Conservation (phyloP, 2,329 filamentous ascomycete species). For the Thermoascus crustaceus region DNA sequence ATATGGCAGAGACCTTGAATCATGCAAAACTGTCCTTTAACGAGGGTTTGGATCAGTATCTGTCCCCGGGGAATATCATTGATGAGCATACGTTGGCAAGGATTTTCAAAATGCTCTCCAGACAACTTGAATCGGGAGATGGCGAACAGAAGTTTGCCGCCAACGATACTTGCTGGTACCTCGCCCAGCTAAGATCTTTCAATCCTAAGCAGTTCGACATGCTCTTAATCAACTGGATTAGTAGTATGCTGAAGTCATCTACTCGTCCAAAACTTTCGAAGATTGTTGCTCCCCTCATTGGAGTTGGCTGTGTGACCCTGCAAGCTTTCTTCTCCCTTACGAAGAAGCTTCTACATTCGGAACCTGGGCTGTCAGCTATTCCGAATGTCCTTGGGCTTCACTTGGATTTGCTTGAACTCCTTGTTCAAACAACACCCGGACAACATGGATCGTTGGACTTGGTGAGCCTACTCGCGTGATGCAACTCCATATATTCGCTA, state of each 20-base stretch:
- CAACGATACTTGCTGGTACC: slow-evolving; percentile 32
- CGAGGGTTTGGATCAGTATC: slow-evolving; percentile 39
- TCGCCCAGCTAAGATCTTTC: slow-evolving; percentile 37
- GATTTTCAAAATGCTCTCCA: slow-evolving; percentile 35
- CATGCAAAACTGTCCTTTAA: slow-evolving; percentile 33
- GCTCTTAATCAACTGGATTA: slow-evolving; percentile 37
- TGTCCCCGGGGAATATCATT: slow-evolving; percentile 38
- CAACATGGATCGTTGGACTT: not conserved
- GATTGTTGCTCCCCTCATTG: slow-evolving; percentile 34
- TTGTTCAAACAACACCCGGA: not conserved
- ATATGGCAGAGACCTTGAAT: slow-evolving; percentile 34
- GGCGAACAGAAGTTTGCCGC: slow-evolving; percentile 21
- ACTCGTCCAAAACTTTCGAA: slow-evolving; percentile 23
- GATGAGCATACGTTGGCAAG: slow-evolving; percentile 37
- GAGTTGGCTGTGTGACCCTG: slow-evolving; percentile 38
- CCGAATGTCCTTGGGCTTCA: slow-evolving; percentile 20
- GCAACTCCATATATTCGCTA: not conserved
- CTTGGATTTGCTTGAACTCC: slow-evolving; percentile 24
- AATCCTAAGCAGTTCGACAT: slow-evolving; percentile 36
- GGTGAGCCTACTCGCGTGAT: not conserved
- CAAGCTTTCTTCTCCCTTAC: slow-evolving; percentile 30
- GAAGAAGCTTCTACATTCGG: slow-evolving; percentile 22
- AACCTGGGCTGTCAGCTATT: slow-evolving; percentile 14
- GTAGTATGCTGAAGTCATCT: slow-evolving; percentile 26
- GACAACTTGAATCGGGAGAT: slow-evolving; percentile 26